Base-by-base conservation (phyloP, 1,284 basidiomycete genomes). In the Xerocomus tenax region DNA sequence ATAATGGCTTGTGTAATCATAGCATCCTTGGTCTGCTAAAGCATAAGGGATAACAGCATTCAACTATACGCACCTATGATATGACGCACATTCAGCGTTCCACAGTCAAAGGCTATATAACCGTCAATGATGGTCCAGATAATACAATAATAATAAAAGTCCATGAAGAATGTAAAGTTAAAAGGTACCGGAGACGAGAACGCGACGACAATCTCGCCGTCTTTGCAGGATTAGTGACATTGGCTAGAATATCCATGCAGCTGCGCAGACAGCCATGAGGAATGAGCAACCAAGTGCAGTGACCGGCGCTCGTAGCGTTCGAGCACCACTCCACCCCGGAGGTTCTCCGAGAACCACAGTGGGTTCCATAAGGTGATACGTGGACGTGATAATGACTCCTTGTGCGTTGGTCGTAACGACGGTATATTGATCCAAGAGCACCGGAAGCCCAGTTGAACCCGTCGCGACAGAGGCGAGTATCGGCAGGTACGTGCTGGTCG, bases 401-500 rank as follows among this genome's bases (percentile, higher is more conserved):
- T 63, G 62, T 7, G 71, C 56, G 45, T 78, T 65, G 1, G 80
- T 81, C 19, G 70, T 50, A 9, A 72, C 63, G 25, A 78, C 58
- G 0, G 77, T 79, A 23, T 69, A 68, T 28, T 74, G 60, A 13
- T 69, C 69, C 5, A 73, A 71, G 16, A 82, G 70, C 21, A 63
- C 62, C 4, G 79, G 78, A 19, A 82, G 58, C 12, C 68, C 75
- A 2, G 78, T 72, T 12, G 62, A 64, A 50, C 72, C 75, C 38
- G 42, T 48, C 40, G 58, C 42, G 34, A 55, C 51, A 55, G 63
- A 56, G 58, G 58, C 72, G 64, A 69, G 76, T 55, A 85, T 69
- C 0, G 86, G 70, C 21, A 64, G 70, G 60, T 89, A 89, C 3
- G 84, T 86, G 63, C 77, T 80, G 1, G 78, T 80, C 10, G 78